phyloP scores from a whole-genome alignment of 75 land plant species.

The Larix kaempferi region DNA sequence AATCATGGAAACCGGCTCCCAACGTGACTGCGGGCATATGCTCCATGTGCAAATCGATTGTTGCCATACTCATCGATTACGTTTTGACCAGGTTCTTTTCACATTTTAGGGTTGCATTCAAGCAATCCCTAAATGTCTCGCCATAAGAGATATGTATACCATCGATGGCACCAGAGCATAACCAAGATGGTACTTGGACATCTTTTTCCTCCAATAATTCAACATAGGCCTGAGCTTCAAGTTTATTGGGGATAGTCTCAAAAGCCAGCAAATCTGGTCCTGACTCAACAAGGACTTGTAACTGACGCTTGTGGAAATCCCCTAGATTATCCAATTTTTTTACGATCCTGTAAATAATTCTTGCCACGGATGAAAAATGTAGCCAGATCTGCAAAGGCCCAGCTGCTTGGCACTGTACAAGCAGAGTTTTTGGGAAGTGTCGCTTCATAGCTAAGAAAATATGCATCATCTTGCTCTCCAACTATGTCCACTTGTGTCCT shows the following conservation, averaged over 20 bases:
- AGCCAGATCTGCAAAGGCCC: constrained; percentile 64
- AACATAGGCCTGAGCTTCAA: constrained; percentile 85
- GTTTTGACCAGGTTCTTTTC: too few relatives aligned
- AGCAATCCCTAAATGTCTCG: constrained; percentile 71
- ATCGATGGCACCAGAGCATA: constrained; percentile 83
- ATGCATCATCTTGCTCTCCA: constrained; percentile 32
- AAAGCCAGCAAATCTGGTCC: constrained; percentile 90
- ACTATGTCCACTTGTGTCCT: constrained; percentile 38
- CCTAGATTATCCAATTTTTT: constrained; percentile 82
- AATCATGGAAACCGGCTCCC: too few relatives aligned
- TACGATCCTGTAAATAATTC: constrained; percentile 56
- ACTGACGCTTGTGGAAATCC: constrained; percentile 83
- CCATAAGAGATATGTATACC: constrained; percentile 70
- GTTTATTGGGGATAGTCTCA: constrained; percentile 92
- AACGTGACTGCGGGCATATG: too few relatives aligned
- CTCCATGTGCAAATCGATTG: too few relatives aligned
- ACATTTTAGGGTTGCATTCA: constrained; percentile 50
- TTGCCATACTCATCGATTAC: too few relatives aligned
- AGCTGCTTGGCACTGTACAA: constrained; percentile 41
- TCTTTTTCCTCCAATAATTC: constrained; percentile 81
- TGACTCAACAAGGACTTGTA: constrained; percentile 71
- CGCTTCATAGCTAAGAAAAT: constrained; percentile 42
- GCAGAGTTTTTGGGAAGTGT: constrained; percentile 64
- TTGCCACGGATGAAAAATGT: constrained; percentile 82
- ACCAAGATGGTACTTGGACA: constrained; percentile 72